Evolutionary conservation across 805 yeast species (phyloP).

Genomic region (Candida parachauliodes): DNA sequence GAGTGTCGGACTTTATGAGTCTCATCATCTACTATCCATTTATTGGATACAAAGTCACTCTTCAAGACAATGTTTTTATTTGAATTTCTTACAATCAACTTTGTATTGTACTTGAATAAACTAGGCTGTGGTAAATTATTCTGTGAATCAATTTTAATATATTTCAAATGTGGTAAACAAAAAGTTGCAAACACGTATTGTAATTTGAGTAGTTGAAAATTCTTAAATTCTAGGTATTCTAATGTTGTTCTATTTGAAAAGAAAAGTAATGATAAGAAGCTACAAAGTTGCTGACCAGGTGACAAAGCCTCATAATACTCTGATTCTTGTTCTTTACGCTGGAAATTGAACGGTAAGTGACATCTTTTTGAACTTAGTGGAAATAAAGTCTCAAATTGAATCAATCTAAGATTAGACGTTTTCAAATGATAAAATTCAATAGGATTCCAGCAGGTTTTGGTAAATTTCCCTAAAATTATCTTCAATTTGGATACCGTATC

Average conservation of each 20-base stretch:
- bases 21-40: conserved; percentile 4
- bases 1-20: not conserved
- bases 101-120: conserved; percentile 1
- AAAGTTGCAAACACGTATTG: conserved; percentile 5
- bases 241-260: conserved; percentile 5
- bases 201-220: conserved; percentile 1
- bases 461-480: not conserved
- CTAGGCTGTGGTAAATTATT: conserved; percentile 3
- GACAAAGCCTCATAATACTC: conserved; percentile 2
- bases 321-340: not conserved
- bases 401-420: not conserved
- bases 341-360: conserved; percentile 1
- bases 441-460: conserved; percentile 4
- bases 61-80: not conserved
- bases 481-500: not conserved
- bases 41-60: not conserved
- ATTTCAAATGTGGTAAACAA: conserved; percentile 2
- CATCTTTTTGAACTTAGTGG: conserved; percentile 4
- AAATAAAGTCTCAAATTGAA: conserved; percentile 4
- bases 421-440: not conserved
- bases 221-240: conserved; percentile 5
- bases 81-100: not conserved
- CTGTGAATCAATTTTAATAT: conserved; percentile 2
- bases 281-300: conserved; percentile 6
- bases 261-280: conserved; percentile 4